Conservation (phyloP, 805 yeast species). For the Candida quercuum region DNA sequence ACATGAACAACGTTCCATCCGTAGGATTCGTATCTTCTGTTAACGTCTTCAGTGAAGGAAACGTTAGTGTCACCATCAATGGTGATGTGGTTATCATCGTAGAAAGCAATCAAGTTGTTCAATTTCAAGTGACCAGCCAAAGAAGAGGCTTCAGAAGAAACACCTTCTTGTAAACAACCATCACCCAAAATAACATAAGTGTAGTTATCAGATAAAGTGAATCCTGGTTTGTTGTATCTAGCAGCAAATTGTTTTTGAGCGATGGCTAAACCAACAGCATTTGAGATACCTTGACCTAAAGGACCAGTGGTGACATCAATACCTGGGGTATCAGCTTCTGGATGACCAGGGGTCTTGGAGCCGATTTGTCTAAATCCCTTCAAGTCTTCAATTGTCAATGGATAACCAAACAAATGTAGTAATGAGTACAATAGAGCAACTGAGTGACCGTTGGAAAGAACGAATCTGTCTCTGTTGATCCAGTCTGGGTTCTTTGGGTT, state of each 20-base stretch:
- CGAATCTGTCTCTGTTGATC: conserved; percentile 94
- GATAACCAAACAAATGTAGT: conserved; percentile 83
- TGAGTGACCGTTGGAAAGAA: conserved; percentile 94
- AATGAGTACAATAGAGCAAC: conserved; percentile 83
- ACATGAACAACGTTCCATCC: conserved; percentile 89
- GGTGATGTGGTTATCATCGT: conserved; percentile 95
- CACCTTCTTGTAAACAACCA: conserved; percentile 98
- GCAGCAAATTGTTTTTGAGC: conserved; percentile 93
- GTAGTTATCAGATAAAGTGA: conserved; percentile 64
- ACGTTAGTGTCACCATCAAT: conserved; percentile 89
- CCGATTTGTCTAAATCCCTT: conserved; percentile 84
- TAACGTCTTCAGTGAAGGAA: conserved; percentile 92
- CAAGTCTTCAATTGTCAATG: conserved; percentile 75
- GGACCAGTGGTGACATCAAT: conserved; percentile 98
- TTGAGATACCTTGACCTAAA: conserved; percentile 94
- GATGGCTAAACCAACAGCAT: conserved; percentile 94
- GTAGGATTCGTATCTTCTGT: conserved; percentile 79
- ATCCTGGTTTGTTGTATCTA: conserved; percentile 85
- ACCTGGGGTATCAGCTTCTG: conserved; percentile 89
- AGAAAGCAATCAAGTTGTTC: conserved; percentile 88
- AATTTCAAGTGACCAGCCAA: conserved; percentile 94
- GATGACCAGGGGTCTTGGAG: conserved; percentile 97
- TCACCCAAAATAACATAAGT: conserved; percentile 87
- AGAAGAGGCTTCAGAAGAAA: conserved; percentile 88
- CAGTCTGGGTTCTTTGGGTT: conserved; percentile 90